Evolutionary conservation across 768 basidiomycete species (phyloP), one percentile per base, ranked within the genome.

Genomic region (Pleurotus platypus): DNA sequence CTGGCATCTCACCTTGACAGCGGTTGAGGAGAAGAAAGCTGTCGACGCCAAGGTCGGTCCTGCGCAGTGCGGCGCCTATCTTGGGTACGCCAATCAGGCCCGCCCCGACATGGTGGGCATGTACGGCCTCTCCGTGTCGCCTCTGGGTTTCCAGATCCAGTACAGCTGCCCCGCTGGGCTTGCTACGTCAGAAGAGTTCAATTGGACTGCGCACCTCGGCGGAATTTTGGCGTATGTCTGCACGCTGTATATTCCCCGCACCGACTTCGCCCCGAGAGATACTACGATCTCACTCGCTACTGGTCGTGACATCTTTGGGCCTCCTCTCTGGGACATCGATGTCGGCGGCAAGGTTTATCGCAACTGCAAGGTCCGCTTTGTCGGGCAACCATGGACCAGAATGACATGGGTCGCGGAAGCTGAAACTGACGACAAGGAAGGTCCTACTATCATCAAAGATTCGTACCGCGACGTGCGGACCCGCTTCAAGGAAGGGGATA

Each of bases 121-220:
- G 16, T 55, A 54, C 46, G 53, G 58, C 22, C 16, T 59, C 54
- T 24, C 39, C 8, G 46, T 40, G 1, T 59, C 49, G 24, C 58
- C 58, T 18, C 24, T 1, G 2, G 4, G 16, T 8, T 59, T 55
- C 22, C n/a, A 13, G 37, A 24, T 59, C 58, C 42, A 55, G 18
- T 59, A 46, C 26, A 53, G 49, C 16, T 42, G 54, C 55, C 9
- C 54, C 26, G 47, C 58, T 22, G 53, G 58, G 8, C 30, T 55
- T 38, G 53, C n/a, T 16, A 90, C 46, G n/a, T 56, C 55, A 9
- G 24, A 16, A 3, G 27, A 26, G 5, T 56, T 27, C 20, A n/a
- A 13, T 1, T 56, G 55, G 55, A 16, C n/a, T 18, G 18, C 27
- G 8, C 27, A 56, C 0, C 8, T 48, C 16, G 6, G 6, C 1